Evolutionary conservation across 257 asterid genomes (phyloP).

Genomic region (Solanum dulcamara): DNA sequence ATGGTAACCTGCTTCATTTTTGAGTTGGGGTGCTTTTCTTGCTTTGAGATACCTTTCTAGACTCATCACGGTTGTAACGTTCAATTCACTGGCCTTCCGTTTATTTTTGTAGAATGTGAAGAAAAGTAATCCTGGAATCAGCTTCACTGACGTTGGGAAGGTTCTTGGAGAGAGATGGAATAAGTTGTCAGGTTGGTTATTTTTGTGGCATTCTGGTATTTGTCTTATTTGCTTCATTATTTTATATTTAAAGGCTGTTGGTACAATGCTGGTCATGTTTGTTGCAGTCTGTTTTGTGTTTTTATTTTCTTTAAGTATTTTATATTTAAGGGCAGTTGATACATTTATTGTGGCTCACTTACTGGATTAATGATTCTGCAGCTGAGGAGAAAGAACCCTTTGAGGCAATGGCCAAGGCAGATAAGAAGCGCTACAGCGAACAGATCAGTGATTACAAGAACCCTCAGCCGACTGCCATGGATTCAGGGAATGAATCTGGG

Average conservation of each 20-base stretch:
- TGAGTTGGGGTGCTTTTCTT: background rate
- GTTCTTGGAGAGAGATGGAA: constrained; percentile 86
- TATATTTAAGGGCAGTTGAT: too few species aligned
- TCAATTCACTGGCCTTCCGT: background rate
- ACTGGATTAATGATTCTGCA: constrained; percentile 10
- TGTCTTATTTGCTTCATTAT: background rate
- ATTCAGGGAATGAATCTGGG: constrained; percentile 49
- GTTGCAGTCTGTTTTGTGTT: constrained; percentile 16
- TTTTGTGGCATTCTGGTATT: constrained; percentile 11
- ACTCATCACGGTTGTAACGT: background rate
- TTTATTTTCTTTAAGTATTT: background rate
- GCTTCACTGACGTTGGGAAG: constrained; percentile 63
- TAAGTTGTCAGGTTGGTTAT: constrained; percentile 59
- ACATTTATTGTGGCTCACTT: background rate
- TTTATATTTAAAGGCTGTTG: background rate
- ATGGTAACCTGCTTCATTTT: background rate
- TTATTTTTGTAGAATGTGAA: constrained; percentile 42
- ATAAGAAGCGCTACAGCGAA: constrained; percentile 62
- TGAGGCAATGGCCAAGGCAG: constrained; percentile 74
- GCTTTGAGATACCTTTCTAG: background rate
- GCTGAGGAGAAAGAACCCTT: constrained; percentile 84
- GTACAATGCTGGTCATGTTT: background rate
- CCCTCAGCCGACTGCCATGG: constrained; percentile 30
- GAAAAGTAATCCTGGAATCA: constrained; percentile 67
- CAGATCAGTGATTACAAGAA: constrained; percentile 62